Evolutionary conservation across 2,329 filamentous ascomycete genomes (phyloP).

Genomic region (Aspergillus sp.): DNA sequence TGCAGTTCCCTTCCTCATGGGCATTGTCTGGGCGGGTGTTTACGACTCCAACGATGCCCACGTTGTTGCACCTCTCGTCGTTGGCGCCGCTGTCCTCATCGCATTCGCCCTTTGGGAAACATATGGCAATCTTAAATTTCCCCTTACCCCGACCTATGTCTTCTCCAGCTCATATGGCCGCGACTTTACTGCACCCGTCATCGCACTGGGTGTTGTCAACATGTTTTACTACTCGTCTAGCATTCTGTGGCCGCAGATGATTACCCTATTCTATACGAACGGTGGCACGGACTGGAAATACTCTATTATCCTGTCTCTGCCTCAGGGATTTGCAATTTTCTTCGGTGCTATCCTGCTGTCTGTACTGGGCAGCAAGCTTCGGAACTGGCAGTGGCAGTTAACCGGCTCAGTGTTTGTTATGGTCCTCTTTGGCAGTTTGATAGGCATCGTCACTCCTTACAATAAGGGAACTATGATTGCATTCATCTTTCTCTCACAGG

Average conservation of each 20-base stretch:
- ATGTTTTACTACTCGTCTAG: slow-evolving; percentile 54
- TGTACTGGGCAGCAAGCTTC: slow-evolving; percentile 43
- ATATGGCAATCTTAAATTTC: no score
- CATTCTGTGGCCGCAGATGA: slow-evolving; percentile 50
- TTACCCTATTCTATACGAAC: slow-evolving; percentile 43
- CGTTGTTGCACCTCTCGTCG: no score
- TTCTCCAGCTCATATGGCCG: slow-evolving; percentile 48
- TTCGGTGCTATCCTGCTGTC: slow-evolving; percentile 44
- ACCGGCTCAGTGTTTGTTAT: slow-evolving; percentile 47
- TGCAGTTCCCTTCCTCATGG: no score
- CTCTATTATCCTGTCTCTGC: slow-evolving; percentile 41
- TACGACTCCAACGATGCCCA: no score
- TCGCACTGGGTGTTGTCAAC: slow-evolving; percentile 48
- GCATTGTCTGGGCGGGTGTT: no score
- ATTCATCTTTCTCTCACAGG: slow-evolving; percentile 46
- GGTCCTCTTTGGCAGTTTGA: slow-evolving; percentile 49
- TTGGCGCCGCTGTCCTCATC: no score
- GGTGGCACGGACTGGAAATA: slow-evolving; percentile 36
- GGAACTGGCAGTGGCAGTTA: slow-evolving; percentile 50
- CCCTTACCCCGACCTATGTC: slow-evolving; percentile 22
- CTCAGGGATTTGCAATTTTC: slow-evolving; percentile 30
- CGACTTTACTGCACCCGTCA: no score
- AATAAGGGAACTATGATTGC: slow-evolving; percentile 50
- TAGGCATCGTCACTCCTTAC: slow-evolving; percentile 45
- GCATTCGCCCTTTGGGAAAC: no score